Base-by-base conservation (phyloP, 192 early-diverging fungal species). In the Coemansia sp. region DNA sequence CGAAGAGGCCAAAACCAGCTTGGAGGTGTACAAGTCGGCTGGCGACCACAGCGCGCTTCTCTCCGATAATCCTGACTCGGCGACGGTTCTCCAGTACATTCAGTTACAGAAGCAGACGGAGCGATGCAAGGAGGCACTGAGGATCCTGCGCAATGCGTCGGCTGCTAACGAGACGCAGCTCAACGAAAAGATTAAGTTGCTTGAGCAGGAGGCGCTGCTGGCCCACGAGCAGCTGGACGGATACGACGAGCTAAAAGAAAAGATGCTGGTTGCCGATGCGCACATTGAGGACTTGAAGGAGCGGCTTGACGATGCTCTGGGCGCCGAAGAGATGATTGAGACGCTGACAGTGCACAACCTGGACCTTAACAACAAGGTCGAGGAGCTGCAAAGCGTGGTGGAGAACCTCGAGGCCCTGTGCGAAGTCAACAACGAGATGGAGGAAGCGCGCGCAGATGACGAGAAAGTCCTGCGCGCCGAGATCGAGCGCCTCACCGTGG, bases 351-450 rank as follows among this genome's bases (percentile, higher is more conserved):
- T 91, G 21, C 92, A 90, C 82, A 98, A 98, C 73, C 74, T 96
- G 60, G 76, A 83, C 14, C 79, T 95, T 14, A 87, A 83, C 35
- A 89, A 90, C 53, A 66, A 73, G 59, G 79, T 87, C 31, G 93
- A 95, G 58, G 91, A 96, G 58, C 74, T 91, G 85, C 87, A 87
- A 57, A 83, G 74, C 35, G 82, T 75, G 0, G 85, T 95, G 35
- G 94, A 94, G 59, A 95, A 93, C 71, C 81, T 98, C 35, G 95
- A 98, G 76, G 90, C 91, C 6, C 82, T 98, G 39, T 91, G 92
- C 73, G 91, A 92, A 64, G 76, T 96, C 46, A 92, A 90, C 69
- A 94, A 98, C 65, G 94, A 96, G 75, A 78, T 96, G 67, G 96
- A 98, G 71, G 93, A 95, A 67, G 92, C 89, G 65, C 95, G 95